Percentiles rank a stretch among this genome's conserved stretches.
Conservation (phyloP, 192 early-diverging fungal species). For the Coemansia umbellata region DNA sequence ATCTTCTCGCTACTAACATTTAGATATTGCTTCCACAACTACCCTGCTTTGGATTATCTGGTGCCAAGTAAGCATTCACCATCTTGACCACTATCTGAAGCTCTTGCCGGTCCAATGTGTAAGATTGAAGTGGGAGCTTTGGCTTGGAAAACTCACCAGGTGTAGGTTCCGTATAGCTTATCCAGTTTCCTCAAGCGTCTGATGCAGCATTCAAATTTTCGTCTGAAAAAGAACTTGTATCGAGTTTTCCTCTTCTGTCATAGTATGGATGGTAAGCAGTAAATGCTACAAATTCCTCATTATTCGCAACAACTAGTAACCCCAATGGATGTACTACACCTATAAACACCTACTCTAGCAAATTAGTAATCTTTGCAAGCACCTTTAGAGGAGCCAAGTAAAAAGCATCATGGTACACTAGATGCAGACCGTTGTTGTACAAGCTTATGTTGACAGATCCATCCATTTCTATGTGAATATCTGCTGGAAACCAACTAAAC, state of each 20-base stretch:
- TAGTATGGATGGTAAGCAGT: not conserved
- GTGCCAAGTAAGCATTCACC: constrained; percentile 59
- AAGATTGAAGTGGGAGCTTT: constrained; percentile 7
- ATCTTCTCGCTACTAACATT: constrained; percentile 64
- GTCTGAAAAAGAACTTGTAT: not conserved
- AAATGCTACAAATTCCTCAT: not conserved
- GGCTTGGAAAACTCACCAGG: constrained; percentile 7
- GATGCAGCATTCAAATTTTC: not conserved
- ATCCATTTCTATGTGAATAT: constrained; percentile 40
- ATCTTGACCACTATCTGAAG: constrained; percentile 65
- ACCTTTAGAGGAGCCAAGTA: constrained; percentile 43
- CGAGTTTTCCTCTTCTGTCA: not conserved
- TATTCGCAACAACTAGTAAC: not conserved
- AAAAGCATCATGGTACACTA: constrained; percentile 25
- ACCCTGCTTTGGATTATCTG: constrained; percentile 53
- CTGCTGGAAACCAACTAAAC: constrained; percentile 56
- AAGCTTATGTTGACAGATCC: constrained; percentile 43
- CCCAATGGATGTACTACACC: not conserved
- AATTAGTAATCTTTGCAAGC: constrained; percentile 49
- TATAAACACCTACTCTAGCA: constrained; percentile 52
- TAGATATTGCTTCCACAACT: constrained; percentile 60
- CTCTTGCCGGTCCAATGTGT: constrained; percentile 18
- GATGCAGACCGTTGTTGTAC: constrained; percentile 69
- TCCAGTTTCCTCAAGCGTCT: not conserved
- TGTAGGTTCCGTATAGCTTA: constrained; percentile 22